Base-by-base conservation (phyloP, 371 early-diverging fungal genomes). In the Saksenaea vasiformis region DNA sequence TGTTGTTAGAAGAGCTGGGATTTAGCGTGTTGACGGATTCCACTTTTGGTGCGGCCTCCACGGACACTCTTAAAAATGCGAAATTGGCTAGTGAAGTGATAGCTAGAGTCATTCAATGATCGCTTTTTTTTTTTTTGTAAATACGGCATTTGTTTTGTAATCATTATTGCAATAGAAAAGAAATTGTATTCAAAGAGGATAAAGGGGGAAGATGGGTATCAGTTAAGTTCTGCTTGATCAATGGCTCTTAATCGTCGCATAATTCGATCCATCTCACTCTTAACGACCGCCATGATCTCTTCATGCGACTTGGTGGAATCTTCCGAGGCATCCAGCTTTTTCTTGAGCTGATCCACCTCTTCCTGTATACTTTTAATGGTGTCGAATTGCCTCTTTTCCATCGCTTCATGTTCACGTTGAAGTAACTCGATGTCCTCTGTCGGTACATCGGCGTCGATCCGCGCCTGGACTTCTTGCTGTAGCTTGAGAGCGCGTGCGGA, bases 51-150 rank as follows among this genome's bases (percentile, higher is more conserved):
- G 74, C 81, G 5, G 64, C 70, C 1, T 67, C 76, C 57, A 83
- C 82, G 58, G 79, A 83, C 41, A 73, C 77, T 31, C 58, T 78
- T 24, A 73, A 71, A 28, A 77, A 85, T 57, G 87, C 89, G 11
- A 69, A 80, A 58, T 68, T 87, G 22, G 87, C 86, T 51, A 84
- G 86, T 70, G 85, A 84, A 59, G 70, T 89, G 9, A 86, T 89
- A 28, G 84, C 85, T 66, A 71, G 74, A 53, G 83, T 89, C 53
- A 86, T 89, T 60, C 51, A 22, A 2, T 47, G 22, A 47, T 10
- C 8, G 11, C 37, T 13, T 38, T 13, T 15, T 38, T 10, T 3
- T 2, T 41, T 41, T 17, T 47, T 47, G 24, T 47, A 22, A 47
- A 22, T 47, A 39, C 39, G 39, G 11, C 39, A 39, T n/a, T 47